Evolutionary conservation across 345 rosid species (phyloP), one percentile per base, ranked within the genome.

Genomic region (Corymbia maculata): DNA sequence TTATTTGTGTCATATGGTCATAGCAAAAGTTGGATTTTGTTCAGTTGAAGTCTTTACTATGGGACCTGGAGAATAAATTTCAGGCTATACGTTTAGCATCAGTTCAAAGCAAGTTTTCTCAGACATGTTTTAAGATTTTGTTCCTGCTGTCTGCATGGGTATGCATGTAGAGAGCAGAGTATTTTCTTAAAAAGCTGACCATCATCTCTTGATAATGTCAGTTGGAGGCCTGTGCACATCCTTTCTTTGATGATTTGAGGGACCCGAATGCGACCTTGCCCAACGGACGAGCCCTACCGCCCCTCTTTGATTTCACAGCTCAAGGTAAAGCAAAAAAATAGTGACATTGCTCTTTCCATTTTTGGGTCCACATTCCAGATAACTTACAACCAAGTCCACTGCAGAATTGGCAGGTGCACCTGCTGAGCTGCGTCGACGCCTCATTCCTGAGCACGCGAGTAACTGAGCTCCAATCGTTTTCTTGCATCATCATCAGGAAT

Each of bases 221-320:
- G 99, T 88, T 97, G 96, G 99, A 97, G 92, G 99, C 99, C 80
- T 98, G 99, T 91, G 97, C 99, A 24, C 99, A 98, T 87, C 96
- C 99, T 13, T 98, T 98, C 96, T 98, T 98, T 47, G 94, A 98
- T 92, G 97, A 94, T 89, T 87, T 98, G 91, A 91, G 99, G 91
- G 92, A 95, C 36, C 99, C 99, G 22, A 93, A 91, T 91, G 89
- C 95, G 49, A 90, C 95, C 90, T 94, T 98, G 93, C 99, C 99
- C 84, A 96, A 94, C 51, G 99, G 99, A 32, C 95, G 95, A 88
- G 89, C 97, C n/a, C 89, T 98, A 70, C 99, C 99, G 52, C 95
- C 97, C 55, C 88, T 98, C 88, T 97, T 98, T 91, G 92, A 98
- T 92, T 97, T 98, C 94, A 96, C 98, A 17, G 92, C 96, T 52